phyloP scores from a whole-genome alignment of 305 asterid genomes.

The Solanum hybrid region DNA sequence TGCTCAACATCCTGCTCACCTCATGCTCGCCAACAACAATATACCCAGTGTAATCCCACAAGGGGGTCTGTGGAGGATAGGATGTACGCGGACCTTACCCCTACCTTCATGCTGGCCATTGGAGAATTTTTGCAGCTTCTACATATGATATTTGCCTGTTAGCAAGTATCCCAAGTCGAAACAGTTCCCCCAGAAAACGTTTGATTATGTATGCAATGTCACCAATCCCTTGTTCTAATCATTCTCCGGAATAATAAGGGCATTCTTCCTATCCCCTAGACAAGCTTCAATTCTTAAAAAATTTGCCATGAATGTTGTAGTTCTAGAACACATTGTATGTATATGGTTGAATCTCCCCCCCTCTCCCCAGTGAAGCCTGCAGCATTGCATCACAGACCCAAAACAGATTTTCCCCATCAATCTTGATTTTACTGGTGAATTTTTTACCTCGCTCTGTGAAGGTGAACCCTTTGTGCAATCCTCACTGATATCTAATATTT shows the following conservation, averaged over 20 bases:
- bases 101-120: background rate
- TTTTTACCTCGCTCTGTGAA: background rate
- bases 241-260: background rate
- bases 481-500: background rate
- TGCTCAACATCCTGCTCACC: background rate
- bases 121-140: background rate
- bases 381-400: background rate
- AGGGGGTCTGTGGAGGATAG: background rate
- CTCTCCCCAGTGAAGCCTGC: background rate
- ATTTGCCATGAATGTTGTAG: background rate
- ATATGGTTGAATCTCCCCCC: background rate
- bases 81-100: background rate
- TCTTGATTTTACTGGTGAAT: background rate
- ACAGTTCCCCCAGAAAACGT: background rate
- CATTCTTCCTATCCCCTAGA: background rate
- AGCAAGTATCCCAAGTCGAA: background rate
- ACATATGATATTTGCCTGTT: background rate
- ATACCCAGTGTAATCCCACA: background rate
- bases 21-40: background rate
- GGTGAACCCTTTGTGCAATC: background rate
- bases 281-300: background rate
- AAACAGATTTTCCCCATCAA: background rate
- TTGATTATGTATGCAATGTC: background rate
- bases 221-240: background rate
- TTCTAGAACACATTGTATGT: background rate